Percentiles rank a stretch among this genome's conserved stretches.
Evolutionary conservation across 2,329 filamentous ascomycete genomes (phyloP).

Genomic region (Fusarium sacchari): DNA sequence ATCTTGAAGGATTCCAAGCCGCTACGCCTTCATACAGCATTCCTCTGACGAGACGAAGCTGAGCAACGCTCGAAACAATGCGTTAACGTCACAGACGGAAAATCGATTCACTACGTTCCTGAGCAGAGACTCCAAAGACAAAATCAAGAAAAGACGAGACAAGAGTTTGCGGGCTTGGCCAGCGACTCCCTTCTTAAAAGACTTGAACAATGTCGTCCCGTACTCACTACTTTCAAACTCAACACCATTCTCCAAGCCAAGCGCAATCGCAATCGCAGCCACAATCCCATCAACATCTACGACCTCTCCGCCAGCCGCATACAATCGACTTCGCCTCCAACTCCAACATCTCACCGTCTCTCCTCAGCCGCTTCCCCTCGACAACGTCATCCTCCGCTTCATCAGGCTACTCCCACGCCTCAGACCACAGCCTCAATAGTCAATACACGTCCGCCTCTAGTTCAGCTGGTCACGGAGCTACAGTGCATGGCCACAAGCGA

Average conservation of each 20-base stretch:
- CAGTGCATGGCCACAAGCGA: conserved; percentile 70
- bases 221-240: conserved; percentile 56
- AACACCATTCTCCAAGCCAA: conserved; percentile 31
- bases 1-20: conserved; percentile 19
- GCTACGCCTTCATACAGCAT: conserved; percentile 27
- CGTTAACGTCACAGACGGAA: conserved; percentile 43
- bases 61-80: conserved; percentile 47
- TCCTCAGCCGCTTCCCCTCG: conserved; percentile 70
- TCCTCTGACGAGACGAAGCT: conserved; percentile 33
- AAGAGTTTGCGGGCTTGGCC: conserved; percentile 33
- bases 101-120: conserved; percentile 34
- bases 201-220: conserved; percentile 64
- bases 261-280: conserved; percentile 28
- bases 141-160: conserved; percentile 10
- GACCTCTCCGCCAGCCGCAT: conserved; percentile 63
- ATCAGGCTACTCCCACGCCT: conserved; percentile 70
- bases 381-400: conserved; percentile 78
- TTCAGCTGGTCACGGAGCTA: conserved; percentile 54
- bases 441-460: conserved; percentile 78
- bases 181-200: conserved; percentile 31
- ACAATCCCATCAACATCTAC: conserved; percentile 26
- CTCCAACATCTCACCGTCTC: conserved; percentile 50
- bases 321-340: conserved; percentile 58
- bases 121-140: conserved; percentile 15
- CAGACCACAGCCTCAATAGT: conserved; percentile 66